These are phyloP conservation scores for Starmerella bacillaris DNA, from an alignment of 805 yeast genomes.

Conservation along the genomic window DNA sequence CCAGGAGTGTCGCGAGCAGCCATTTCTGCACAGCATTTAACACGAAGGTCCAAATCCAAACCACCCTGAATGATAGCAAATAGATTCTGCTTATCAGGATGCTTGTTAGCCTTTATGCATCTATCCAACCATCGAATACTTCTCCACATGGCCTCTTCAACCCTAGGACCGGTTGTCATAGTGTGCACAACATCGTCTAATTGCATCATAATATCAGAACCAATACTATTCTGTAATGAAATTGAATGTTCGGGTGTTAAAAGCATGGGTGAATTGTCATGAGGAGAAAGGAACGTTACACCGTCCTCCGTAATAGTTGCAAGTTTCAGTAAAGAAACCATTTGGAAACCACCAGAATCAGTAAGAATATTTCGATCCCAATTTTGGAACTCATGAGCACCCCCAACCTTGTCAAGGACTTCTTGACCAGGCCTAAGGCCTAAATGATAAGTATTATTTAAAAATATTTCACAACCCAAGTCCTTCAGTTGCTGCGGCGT, in stretches of 20 bases:
- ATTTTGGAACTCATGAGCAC: slow-evolving; percentile 28
- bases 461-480: slow-evolving; percentile 27
- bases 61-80: slow-evolving; percentile 33
- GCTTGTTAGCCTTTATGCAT: slow-evolving; percentile 28
- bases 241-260: slow-evolving; percentile 33
- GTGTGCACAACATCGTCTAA: slow-evolving; percentile 31
- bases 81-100: slow-evolving; percentile 27
- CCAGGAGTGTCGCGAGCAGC: slow-evolving; percentile 29
- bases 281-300: slow-evolving; percentile 29
- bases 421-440: slow-evolving; percentile 30
- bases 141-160: slow-evolving; percentile 31
- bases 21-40: slow-evolving; percentile 28
- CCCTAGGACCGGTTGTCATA: slow-evolving; percentile 28
- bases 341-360: slow-evolving; percentile 31
- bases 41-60: slow-evolving; percentile 25
- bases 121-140: slow-evolving; percentile 30
- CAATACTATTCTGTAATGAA: slow-evolving; percentile 28
- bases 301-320: slow-evolving; percentile 33
- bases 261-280: slow-evolving; percentile 31
- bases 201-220: slow-evolving; percentile 32
- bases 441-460: slow-evolving; percentile 30
- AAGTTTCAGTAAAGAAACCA: slow-evolving; percentile 29
- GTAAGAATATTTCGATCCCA: slow-evolving; percentile 30
- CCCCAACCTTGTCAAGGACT: slow-evolving; percentile 27
- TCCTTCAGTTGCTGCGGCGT: slow-evolving; percentile 27